Evolutionary conservation across 2,329 filamentous ascomycete species (phyloP), one percentile per base, ranked within the genome.

Genomic region (Aspergillus felis): DNA sequence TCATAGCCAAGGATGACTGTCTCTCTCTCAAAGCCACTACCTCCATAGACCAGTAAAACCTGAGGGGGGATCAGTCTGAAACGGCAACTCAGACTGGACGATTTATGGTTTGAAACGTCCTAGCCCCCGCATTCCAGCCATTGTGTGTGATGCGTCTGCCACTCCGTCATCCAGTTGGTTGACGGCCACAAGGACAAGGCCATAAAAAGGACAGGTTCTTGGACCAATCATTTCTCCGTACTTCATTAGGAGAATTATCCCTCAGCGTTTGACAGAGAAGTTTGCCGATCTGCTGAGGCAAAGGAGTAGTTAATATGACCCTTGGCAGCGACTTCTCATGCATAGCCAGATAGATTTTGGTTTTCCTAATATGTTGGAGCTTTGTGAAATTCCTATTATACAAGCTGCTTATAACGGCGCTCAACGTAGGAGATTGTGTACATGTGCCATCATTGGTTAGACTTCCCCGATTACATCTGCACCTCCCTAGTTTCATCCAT

Each of bases 61-160:
- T 3, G 14, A 17, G 32, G 14, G 5, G 17, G 41, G n/a, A 22
- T n/a, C 42, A 9, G 22, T 46, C 42, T 44, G 41, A 44, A 44
- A 44, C 41, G n/a, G 41, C 41, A 17, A n/a, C 38, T 49, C 35
- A 41, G 32, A 24, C 44, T 29, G 29, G 24, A 10, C 12, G 53
- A 42, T 54, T 54, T 42, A 54, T 44, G 49, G 22, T 32, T 25
- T 27, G 53, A 54, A 54, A 54, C 53, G 35, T 20, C 24, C 53
- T 54, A 54, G 47, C 22, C 51, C 51, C 51, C 51, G 51, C 51
- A 44, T 53, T 53, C 51, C 51, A 53, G 41, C 17, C 17, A 28
- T 32, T 20, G 17, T 35, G 32, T 5, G 22, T 47, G 25, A 24
- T 44, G 41, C 22, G n/a, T 46, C 25, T 47, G 25, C 12, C 24